Percentiles rank a stretch among this genome's conserved stretches.
Conservation (phyloP, 176 grass and related monocot genomes). For the Avena insularis region DNA sequence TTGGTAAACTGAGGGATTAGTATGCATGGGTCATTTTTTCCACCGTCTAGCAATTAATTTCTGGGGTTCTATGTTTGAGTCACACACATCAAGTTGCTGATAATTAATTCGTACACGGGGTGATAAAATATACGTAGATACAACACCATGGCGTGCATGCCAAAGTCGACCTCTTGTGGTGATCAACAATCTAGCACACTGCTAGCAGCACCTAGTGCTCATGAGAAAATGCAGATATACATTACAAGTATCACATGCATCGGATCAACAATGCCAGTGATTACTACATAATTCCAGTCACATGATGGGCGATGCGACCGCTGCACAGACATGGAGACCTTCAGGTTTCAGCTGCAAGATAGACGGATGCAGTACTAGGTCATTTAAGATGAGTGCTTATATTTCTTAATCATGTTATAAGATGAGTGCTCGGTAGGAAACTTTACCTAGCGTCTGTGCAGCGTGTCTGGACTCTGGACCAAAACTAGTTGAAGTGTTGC, state of each 20-base stretch:
- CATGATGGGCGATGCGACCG: neutral
- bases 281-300: conserved; percentile 25
- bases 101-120: neutral
- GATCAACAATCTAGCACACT: neutral
- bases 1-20: too few species aligned
- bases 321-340: neutral
- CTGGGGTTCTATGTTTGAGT: neutral
- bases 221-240: neutral
- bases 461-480: neutral
- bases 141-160: neutral
- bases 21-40: too few species aligned
- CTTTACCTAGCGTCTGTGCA: conserved; percentile 16
- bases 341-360: conserved; percentile 41
- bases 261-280: neutral
- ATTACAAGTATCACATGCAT: neutral
- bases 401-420: neutral
- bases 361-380: neutral
- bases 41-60: too few species aligned
- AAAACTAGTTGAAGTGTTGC: conserved; percentile 36
- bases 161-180: neutral
- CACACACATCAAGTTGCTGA: neutral
- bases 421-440: neutral
- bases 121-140: neutral
- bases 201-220: neutral
- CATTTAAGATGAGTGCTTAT: neutral